phyloP scores from a whole-genome alignment of 2,329 filamentous ascomycete species.

The Byssothecium circinans region DNA sequence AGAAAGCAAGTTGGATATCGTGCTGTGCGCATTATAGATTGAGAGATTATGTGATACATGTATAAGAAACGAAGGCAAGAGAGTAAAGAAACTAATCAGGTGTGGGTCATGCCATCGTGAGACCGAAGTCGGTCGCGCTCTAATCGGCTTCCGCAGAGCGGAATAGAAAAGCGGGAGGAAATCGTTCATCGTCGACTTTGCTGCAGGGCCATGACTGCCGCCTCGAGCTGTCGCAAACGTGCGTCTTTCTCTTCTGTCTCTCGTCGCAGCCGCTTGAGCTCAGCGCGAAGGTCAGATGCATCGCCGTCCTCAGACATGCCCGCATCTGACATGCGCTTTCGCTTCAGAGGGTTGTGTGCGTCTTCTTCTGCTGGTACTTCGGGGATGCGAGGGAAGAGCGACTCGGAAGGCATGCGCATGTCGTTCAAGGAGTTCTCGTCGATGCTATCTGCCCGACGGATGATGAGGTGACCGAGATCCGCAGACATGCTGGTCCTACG shows the following conservation, averaged over 20 bases:
- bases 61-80: background rate
- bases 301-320: slow-evolving; percentile 24
- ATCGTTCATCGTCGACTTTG: slow-evolving; percentile 23
- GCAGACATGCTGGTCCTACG: slow-evolving; percentile 41
- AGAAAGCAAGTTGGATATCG: slow-evolving; percentile 19
- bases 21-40: slow-evolving; percentile 7
- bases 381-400: slow-evolving; percentile 23
- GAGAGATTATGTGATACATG: slow-evolving; percentile 4
- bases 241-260: slow-evolving; percentile 48
- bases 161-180: background rate
- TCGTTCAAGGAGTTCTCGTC: slow-evolving; percentile 23
- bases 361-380: slow-evolving; percentile 32
- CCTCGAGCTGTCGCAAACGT: slow-evolving; percentile 39
- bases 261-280: slow-evolving; percentile 45
- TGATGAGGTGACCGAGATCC: slow-evolving; percentile 37
- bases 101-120: slow-evolving; percentile 15
- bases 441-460: slow-evolving; percentile 25
- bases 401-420: slow-evolving; percentile 21
- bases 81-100: background rate
- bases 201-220: slow-evolving; percentile 39
- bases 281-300: slow-evolving; percentile 38
- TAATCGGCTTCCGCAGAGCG: background rate
- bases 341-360: slow-evolving; percentile 25
- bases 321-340: slow-evolving; percentile 36
- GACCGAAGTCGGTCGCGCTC: slow-evolving; percentile 3